These are phyloP conservation scores for Austroboletus niveus DNA, from an alignment of 1,284 basidiomycete species.

Conservation along the genomic window DNA sequence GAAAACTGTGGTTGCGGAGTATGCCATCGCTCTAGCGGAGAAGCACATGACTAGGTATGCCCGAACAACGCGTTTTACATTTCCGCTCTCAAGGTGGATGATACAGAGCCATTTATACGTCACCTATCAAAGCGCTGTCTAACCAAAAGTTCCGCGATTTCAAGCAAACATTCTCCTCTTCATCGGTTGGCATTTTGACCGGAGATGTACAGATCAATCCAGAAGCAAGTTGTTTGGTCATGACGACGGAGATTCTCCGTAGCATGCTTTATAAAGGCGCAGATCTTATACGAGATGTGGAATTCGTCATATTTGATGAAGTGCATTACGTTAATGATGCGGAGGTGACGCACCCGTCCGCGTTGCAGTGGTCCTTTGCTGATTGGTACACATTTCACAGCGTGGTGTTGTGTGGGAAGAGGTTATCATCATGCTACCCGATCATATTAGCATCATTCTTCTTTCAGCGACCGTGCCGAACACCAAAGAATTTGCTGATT, in stretches of 20 bases:
- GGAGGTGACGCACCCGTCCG: constrained; percentile 60
- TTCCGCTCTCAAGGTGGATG: constrained; percentile 8
- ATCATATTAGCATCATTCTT: constrained; percentile 95
- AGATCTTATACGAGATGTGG: constrained; percentile 97
- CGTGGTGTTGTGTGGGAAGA: constrained; percentile 99
- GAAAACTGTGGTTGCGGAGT: constrained; percentile 99
- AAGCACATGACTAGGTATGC: constrained; percentile 96
- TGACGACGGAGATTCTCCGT: constrained; percentile 98
- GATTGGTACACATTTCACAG: constrained; percentile 42
- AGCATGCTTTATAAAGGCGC: constrained; percentile 99
- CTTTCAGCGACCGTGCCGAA: constrained; percentile 98
- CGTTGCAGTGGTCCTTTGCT: constrained; percentile 6
- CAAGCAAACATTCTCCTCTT: constrained; percentile 92
- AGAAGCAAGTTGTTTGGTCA: constrained; percentile 95
- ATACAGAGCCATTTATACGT: constrained; percentile 93
- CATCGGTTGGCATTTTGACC: constrained; percentile 94
- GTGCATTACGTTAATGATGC: constrained; percentile 99
- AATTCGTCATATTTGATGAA: constrained; percentile 99
- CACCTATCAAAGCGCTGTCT: constrained; percentile 97
- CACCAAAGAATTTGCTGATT: constrained; percentile 97
- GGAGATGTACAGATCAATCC: constrained; percentile 99
- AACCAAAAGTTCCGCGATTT: constrained; percentile 99
- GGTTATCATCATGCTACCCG: constrained; percentile 98
- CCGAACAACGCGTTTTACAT: constrained; percentile 9
- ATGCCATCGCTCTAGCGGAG: constrained; percentile 93